Conservation (phyloP, 441 rosid genomes). For the Jatropha multifida region DNA sequence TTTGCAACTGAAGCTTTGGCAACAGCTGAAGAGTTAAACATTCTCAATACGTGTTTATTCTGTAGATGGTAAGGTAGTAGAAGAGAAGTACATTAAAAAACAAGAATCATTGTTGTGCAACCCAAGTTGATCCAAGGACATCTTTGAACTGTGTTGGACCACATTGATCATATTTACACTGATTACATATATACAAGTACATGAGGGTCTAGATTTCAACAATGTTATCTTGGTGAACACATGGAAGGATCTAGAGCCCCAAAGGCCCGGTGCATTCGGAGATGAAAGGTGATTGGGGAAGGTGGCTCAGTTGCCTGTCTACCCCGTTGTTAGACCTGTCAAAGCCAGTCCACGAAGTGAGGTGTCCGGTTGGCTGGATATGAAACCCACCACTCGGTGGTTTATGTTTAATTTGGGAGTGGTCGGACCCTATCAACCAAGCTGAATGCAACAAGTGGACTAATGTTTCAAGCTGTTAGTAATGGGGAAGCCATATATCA, state of each 20-base stretch:
- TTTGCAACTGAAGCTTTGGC: constrained; percentile 1
- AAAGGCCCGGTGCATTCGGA: constrained; percentile 24
- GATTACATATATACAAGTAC: not conserved
- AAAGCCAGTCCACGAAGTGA: constrained; percentile 9
- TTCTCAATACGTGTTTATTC: not conserved
- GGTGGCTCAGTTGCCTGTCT: not conserved
- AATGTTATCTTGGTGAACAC: constrained; percentile 40
- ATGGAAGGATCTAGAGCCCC: constrained; percentile 38
- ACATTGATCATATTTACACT: not conserved
- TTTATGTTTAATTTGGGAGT: constrained; percentile 57
- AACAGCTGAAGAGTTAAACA: not conserved
- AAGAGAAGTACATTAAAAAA: constrained; percentile 3
- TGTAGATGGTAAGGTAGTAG: constrained; percentile 26
- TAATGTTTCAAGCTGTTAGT: too few relatives aligned
- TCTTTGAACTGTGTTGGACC: not conserved
- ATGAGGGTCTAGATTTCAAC: constrained; percentile 22
- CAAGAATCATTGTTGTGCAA: constrained; percentile 25
- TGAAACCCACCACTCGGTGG: constrained; percentile 45
- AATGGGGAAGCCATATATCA: too few relatives aligned
- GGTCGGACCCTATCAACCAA: constrained; percentile 45
- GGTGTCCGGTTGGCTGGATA: constrained; percentile 37
- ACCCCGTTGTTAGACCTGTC: constrained; percentile 11
- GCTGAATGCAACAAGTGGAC: constrained; percentile 15
- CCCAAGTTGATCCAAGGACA: constrained; percentile 33
- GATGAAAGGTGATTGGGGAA: not conserved